A percentile compares a stretch with the other conserved stretches of the same genome.
These are phyloP conservation scores for Blastomyces silverae DNA, from an alignment of 2,329 filamentous ascomycete species.

Conservation along the genomic window DNA sequence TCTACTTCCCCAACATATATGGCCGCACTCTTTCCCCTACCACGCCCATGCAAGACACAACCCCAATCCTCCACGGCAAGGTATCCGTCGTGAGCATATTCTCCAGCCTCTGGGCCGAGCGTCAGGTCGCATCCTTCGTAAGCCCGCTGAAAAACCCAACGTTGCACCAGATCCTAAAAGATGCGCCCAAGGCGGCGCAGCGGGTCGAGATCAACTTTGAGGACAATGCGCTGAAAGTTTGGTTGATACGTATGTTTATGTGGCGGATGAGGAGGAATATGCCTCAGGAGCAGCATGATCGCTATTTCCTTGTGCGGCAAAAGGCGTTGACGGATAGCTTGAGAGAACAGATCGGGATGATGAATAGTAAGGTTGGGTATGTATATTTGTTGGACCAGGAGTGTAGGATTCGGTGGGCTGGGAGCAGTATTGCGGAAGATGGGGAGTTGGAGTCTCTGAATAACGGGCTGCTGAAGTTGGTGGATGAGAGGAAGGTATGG, in stretches of 20 bases:
- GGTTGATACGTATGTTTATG: constrained; percentile 52
- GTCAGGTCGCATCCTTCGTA: constrained; percentile 68
- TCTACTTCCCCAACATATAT: constrained; percentile 90
- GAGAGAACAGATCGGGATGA: constrained; percentile 56
- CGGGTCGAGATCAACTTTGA: constrained; percentile 83
- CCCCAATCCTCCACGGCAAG: constrained; percentile 63
- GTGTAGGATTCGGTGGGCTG: constrained; percentile 91
- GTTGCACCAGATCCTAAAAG: constrained; percentile 57
- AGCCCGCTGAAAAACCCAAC: constrained; percentile 59
- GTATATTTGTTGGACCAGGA: constrained; percentile 82
- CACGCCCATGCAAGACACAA: constrained; percentile 60
- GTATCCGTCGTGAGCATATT: constrained; percentile 75
- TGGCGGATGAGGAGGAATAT: constrained; percentile 45
- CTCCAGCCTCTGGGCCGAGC: constrained; percentile 76
- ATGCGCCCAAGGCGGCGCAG: constrained; percentile 54
- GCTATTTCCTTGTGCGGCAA: constrained; percentile 54
- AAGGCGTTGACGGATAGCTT: constrained; percentile 52
- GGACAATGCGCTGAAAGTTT: constrained; percentile 62
- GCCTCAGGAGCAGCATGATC: constrained; percentile 47
- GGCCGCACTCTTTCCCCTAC: constrained; percentile 66
- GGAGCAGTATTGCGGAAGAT: constrained; percentile 51
- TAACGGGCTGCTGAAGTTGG: constrained; percentile 36
- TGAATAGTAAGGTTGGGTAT: constrained; percentile 91
- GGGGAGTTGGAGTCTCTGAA: constrained; percentile 41
- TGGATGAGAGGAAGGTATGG: constrained; percentile 34